These are phyloP conservation scores for Ustilago trichophora DNA, from an alignment of 1,284 basidiomycete genomes.

Conservation along the genomic window DNA sequence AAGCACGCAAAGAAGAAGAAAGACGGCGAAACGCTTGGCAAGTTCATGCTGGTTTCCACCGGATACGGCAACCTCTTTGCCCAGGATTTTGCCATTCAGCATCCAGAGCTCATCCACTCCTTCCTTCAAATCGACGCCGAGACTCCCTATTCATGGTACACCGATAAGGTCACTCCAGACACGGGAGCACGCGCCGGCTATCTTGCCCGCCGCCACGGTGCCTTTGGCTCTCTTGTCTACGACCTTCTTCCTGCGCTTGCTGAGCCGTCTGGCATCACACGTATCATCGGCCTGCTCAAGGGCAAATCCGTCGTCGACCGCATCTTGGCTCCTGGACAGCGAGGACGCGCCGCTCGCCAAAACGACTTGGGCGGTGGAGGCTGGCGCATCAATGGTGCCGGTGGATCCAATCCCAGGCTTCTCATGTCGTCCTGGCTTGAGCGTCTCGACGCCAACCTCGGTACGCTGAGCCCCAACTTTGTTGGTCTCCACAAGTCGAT, in stretches of 20 bases:
- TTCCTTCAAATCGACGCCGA: constrained; percentile 53
- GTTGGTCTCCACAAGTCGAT: constrained; percentile 9
- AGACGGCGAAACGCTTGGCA: constrained; percentile 16
- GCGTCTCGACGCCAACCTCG: constrained; percentile 49
- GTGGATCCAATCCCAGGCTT: constrained; percentile 34
- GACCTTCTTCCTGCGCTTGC: constrained; percentile 48
- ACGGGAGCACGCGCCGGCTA: constrained; percentile 52
- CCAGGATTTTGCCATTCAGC: constrained; percentile 49
- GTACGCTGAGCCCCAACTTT: constrained; percentile 36
- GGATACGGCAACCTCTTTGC: constrained; percentile 51
- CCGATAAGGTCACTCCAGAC: constrained; percentile 15
- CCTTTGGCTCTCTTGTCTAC: constrained; percentile 33
- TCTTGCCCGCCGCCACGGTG: constrained; percentile 28
- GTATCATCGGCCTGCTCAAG: constrained; percentile 43
- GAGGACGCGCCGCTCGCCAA: constrained; percentile 29
- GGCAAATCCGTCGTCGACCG: constrained; percentile 43
- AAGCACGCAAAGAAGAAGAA: constrained; percentile 4
- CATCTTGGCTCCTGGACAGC: constrained; percentile 42
- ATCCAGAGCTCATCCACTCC: constrained; percentile 52
- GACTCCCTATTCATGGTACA: constrained; percentile 49
- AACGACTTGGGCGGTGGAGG: constrained; percentile 46
- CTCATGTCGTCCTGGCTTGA: constrained; percentile 47
- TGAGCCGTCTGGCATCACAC: constrained; percentile 40
- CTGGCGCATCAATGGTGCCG: constrained; percentile 38
- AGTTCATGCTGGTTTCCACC: constrained; percentile 52